Evolutionary conservation across 2,329 filamentous ascomycete species (phyloP).

Genomic region (Aureobasidium lini): DNA sequence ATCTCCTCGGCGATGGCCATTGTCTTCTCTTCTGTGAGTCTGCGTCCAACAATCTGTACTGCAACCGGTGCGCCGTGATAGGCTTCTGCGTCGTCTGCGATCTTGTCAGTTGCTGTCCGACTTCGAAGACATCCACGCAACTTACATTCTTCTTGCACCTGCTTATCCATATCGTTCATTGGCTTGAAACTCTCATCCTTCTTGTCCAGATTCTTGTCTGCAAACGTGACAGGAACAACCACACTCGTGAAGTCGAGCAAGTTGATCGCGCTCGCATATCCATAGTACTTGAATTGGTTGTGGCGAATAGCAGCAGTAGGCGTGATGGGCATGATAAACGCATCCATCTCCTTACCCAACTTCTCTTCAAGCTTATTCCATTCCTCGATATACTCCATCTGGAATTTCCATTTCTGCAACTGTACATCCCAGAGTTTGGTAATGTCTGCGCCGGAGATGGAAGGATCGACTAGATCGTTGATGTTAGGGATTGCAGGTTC

Average conservation of each 20-base stretch:
- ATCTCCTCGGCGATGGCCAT: slow-evolving; percentile 29
- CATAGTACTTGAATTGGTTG: slow-evolving; percentile 27
- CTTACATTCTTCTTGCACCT: slow-evolving; percentile 16
- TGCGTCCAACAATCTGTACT: slow-evolving; percentile 31
- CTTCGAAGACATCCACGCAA: neutral
- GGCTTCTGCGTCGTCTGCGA: slow-evolving; percentile 31
- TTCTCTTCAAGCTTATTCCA: slow-evolving; percentile 29
- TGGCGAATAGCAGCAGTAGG: slow-evolving; percentile 30
- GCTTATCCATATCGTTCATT: slow-evolving; percentile 23
- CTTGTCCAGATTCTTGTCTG: slow-evolving; percentile 25
- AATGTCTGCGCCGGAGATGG: neutral
- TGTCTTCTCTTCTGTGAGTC: slow-evolving; percentile 33
- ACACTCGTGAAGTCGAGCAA: slow-evolving; percentile 21
- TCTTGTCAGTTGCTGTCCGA: neutral
- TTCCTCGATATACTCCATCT: slow-evolving; percentile 19
- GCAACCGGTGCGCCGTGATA: slow-evolving; percentile 33
- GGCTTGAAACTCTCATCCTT: slow-evolving; percentile 23
- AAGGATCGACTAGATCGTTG: slow-evolving; percentile 20
- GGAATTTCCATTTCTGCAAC: slow-evolving; percentile 6
- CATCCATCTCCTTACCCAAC: slow-evolving; percentile 30
- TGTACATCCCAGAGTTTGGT: neutral
- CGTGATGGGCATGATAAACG: slow-evolving; percentile 29
- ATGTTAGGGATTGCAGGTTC: slow-evolving; percentile 22
- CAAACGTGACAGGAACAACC: slow-evolving; percentile 28
- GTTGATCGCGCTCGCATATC: slow-evolving; percentile 8